These are phyloP conservation scores for Hyphopichia burtonii DNA, from an alignment of 1,139 yeast genomes.

Conservation along the genomic window DNA sequence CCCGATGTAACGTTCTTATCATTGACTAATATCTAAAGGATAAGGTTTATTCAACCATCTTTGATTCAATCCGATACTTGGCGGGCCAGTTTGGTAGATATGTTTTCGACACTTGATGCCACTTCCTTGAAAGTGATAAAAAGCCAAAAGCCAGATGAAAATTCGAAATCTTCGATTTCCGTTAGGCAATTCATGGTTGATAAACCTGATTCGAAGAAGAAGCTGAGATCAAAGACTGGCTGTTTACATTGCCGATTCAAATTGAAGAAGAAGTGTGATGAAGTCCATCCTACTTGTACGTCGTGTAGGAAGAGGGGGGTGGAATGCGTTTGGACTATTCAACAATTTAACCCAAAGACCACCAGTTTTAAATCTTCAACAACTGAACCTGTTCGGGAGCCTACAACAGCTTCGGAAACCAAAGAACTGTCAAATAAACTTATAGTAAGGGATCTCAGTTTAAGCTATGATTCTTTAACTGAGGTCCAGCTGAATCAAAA, in stretches of 20 bases:
- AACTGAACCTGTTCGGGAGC: too few relatives aligned
- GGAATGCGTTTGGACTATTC: slow-evolving; percentile 15
- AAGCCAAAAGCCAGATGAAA: not conserved
- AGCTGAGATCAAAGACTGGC: slow-evolving; percentile 3
- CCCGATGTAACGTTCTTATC: too few relatives aligned
- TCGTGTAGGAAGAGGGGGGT: slow-evolving; percentile 20
- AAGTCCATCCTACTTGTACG: slow-evolving; percentile 23
- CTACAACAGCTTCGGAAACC: too few relatives aligned
- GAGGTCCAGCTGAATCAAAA: too few relatives aligned
- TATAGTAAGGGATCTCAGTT: too few relatives aligned
- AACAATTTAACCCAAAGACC: not conserved
- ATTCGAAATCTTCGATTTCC: not conserved
- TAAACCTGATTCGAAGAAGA: not conserved
- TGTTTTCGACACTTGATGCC: slow-evolving; percentile 8
- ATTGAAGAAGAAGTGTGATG: slow-evolving; percentile 25
- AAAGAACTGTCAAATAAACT: too few relatives aligned
- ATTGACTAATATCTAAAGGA: too few relatives aligned
- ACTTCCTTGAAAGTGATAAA: slow-evolving; percentile 5
- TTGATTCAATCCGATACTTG: too few relatives aligned
- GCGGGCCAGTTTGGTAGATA: too few relatives aligned
- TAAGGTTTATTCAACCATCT: too few relatives aligned
- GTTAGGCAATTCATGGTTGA: not conserved
- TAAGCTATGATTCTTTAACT: too few relatives aligned
- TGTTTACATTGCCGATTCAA: slow-evolving; percentile 4
- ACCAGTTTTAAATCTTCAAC: not conserved